Percentiles rank a stretch among this genome's conserved stretches.
phyloP scores from a whole-genome alignment of 2,329 filamentous ascomycete species.

The Cordyceps tenuipes region DNA sequence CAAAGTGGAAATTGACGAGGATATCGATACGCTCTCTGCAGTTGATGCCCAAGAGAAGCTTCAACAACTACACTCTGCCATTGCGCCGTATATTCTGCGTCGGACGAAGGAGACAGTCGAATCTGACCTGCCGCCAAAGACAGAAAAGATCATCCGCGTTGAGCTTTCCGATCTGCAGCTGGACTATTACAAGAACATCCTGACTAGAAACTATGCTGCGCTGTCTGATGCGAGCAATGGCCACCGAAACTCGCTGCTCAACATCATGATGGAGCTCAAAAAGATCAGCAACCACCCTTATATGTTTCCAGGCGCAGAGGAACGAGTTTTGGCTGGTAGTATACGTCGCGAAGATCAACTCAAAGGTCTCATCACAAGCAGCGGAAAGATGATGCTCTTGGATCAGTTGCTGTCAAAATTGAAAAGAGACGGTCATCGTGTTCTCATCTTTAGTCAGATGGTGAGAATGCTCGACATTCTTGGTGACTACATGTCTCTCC shows the following conservation, averaged over 20 bases:
- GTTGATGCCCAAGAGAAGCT: slow-evolving; percentile 82
- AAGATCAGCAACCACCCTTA: slow-evolving; percentile 98
- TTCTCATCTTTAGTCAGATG: slow-evolving; percentile 99
- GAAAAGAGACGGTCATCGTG: slow-evolving; percentile 86
- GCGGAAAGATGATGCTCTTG: slow-evolving; percentile 98
- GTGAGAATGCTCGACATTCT: slow-evolving; percentile 97
- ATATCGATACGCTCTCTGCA: slow-evolving; percentile 71
- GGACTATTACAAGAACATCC: slow-evolving; percentile 98
- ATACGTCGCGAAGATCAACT: slow-evolving; percentile 80
- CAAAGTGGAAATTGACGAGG: slow-evolving; percentile 80
- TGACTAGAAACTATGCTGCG: slow-evolving; percentile 92
- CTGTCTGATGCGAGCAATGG: slow-evolving; percentile 84
- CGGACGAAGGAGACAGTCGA: slow-evolving; percentile 97
- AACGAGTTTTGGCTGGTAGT: slow-evolving; percentile 74
- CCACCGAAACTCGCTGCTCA: slow-evolving; percentile 88
- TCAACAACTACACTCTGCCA: slow-evolving; percentile 72
- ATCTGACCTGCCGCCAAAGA: slow-evolving; percentile 91
- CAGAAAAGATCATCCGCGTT: slow-evolving; percentile 97
- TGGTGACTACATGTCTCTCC: slow-evolving; percentile 83
- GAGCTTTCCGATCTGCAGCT: slow-evolving; percentile 93
- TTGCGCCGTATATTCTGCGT: slow-evolving; percentile 89
- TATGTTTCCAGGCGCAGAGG: slow-evolving; percentile 92
- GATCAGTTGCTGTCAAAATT: slow-evolving; percentile 92
- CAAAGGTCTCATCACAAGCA: slow-evolving; percentile 89
- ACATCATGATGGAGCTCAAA: slow-evolving; percentile 99